Conservation (phyloP, 2,329 filamentous ascomycete species). For the Fusarium udum region DNA sequence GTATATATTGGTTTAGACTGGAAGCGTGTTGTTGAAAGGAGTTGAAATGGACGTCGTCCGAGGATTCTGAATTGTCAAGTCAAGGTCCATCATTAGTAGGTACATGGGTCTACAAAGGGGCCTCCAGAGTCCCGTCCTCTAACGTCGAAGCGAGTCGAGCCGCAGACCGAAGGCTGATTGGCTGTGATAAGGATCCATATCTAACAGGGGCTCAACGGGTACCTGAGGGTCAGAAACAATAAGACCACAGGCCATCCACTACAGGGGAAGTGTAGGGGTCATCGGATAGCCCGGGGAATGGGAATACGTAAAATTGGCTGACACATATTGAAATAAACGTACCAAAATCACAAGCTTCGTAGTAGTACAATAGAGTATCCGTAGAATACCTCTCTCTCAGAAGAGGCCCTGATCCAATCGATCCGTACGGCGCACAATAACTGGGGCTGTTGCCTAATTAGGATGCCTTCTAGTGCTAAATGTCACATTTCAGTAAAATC, state of each 20-base stretch:
- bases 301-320: constrained; percentile 15
- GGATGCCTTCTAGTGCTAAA: too few species aligned
- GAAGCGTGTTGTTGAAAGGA: not conserved
- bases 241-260: constrained; percentile 8
- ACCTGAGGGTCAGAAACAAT: constrained; percentile 8
- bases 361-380: not conserved
- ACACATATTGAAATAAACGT: not conserved
- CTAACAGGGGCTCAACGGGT: constrained; percentile 24
- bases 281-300: constrained; percentile 22
- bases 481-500: too few species aligned
- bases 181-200: not conserved
- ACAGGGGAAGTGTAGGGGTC: not conserved
- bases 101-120: constrained; percentile 25
- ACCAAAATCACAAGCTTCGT: not conserved
- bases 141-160: not conserved
- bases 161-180: constrained; percentile 10
- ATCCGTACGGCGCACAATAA: too few species aligned
- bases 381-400: not conserved
- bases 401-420: too few species aligned
- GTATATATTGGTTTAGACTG: not conserved
- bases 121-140: constrained; percentile 16
- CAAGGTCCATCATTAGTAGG: not conserved
- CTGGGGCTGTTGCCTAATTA: too few species aligned
- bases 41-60: not conserved
- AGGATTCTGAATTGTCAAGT: not conserved